Evolutionary conservation across 2,329 filamentous ascomycete species (phyloP).

Genomic region (Truncatella angustata): DNA sequence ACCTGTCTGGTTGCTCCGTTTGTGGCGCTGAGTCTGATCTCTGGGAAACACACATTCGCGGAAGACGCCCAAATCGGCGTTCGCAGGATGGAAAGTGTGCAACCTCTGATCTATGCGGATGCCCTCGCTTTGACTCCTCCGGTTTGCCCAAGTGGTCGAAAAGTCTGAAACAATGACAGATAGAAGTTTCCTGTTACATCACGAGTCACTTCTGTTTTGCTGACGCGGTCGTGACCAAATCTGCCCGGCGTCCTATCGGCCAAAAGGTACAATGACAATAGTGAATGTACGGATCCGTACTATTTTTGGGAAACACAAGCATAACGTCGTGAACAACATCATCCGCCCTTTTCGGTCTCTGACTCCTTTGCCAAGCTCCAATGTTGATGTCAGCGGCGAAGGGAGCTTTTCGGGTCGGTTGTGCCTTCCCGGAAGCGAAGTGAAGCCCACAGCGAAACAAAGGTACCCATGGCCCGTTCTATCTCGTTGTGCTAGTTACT

Average conservation of each 20-base stretch:
- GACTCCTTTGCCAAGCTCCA: background rate
- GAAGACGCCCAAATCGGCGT: background rate
- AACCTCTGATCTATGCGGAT: background rate
- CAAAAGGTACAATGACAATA: background rate
- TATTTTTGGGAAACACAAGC: background rate
- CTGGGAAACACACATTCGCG: background rate
- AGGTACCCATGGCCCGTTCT: background rate
- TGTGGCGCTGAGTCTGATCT: background rate
- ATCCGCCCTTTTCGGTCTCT: background rate
- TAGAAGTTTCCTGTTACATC: conserved; percentile 4
- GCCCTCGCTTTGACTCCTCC: conserved; percentile 4
- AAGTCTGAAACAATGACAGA: conserved; percentile 10
- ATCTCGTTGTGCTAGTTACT: background rate
- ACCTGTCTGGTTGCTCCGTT: background rate
- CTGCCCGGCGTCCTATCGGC: background rate
- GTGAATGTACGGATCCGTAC: background rate
- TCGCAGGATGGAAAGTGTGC: background rate
- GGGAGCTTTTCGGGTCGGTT: background rate
- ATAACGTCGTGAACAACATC: background rate
- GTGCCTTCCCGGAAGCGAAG: background rate
- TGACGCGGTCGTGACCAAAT: conserved; percentile 5
- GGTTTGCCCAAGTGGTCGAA: conserved; percentile 5
- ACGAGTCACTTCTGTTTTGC: conserved; percentile 1
- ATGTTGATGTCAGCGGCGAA: background rate
- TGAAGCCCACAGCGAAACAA: background rate